Percentiles rank a stretch among this genome's conserved stretches.
Conservation (phyloP, 495 filamentous ascomycete genomes). For the Trichoderma gamsii region DNA sequence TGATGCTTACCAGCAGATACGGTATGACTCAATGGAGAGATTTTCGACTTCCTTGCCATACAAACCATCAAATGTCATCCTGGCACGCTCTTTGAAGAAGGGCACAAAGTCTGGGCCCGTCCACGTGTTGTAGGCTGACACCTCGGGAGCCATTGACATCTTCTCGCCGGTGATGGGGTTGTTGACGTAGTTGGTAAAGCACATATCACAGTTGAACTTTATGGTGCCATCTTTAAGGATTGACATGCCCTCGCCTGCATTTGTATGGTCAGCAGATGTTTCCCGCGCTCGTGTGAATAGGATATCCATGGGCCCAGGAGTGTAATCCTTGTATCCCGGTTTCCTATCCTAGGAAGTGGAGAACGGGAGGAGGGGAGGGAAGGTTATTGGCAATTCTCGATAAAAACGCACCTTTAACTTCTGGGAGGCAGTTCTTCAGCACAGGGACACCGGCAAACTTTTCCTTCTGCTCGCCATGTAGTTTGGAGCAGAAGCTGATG, state of each 20-base stretch:
- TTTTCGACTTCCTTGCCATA: constrained; percentile 20
- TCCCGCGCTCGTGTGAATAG: background rate
- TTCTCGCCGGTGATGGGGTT: constrained; percentile 17
- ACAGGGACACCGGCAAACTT: constrained; percentile 28
- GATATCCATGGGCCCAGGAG: background rate
- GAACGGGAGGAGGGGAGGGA: background rate
- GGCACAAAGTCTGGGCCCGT: constrained; percentile 20
- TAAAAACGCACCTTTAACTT: constrained; percentile 20
- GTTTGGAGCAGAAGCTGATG: constrained; percentile 34
- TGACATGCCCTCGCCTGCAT: constrained; percentile 27
- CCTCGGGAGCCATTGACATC: constrained; percentile 22
- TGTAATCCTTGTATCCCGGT: background rate
- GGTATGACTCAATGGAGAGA: constrained; percentile 19
- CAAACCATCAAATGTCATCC: constrained; percentile 16
- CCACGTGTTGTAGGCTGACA: constrained; percentile 19
- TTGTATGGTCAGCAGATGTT: constrained; percentile 11
- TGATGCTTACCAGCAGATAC: constrained; percentile 23
- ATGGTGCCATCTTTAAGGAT: constrained; percentile 18
- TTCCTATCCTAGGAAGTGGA: background rate
- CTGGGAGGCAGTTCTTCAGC: constrained; percentile 21
- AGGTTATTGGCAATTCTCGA: background rate
- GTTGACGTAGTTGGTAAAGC: constrained; percentile 23
- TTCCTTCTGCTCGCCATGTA: constrained; percentile 21
- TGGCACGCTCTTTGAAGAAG: constrained; percentile 21
- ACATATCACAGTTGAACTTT: constrained; percentile 32